phyloP scores from a whole-genome alignment of 2,329 filamentous ascomycete genomes.

The Aspergillus tamarii region DNA sequence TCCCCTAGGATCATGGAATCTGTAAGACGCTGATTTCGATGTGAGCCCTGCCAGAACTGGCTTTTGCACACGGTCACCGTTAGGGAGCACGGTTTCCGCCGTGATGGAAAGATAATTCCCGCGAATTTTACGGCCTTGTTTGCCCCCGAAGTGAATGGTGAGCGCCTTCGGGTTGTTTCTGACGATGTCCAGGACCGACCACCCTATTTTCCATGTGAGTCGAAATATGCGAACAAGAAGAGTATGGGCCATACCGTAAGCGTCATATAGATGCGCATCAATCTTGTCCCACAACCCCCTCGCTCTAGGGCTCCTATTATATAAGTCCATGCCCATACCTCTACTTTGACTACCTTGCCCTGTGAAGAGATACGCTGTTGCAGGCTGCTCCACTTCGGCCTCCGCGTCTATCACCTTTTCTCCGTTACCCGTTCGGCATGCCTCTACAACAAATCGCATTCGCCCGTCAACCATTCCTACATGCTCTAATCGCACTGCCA shows the following conservation, averaged over 20 bases:
- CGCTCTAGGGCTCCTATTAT: slow-evolving; percentile 84
- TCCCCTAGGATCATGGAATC: slow-evolving; percentile 90
- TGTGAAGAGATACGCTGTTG: slow-evolving; percentile 93
- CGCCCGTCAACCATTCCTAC: slow-evolving; percentile 93
- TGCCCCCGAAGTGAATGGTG: slow-evolving; percentile 93
- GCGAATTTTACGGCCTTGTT: slow-evolving; percentile 89
- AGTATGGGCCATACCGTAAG: slow-evolving; percentile 66
- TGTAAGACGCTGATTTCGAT: slow-evolving; percentile 86
- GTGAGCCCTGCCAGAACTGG: slow-evolving; percentile 86
- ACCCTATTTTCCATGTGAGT: slow-evolving; percentile 41
- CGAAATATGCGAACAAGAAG: not conserved
- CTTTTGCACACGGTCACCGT: slow-evolving; percentile 80
- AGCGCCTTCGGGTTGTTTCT: slow-evolving; percentile 98
- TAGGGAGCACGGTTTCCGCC: slow-evolving; percentile 13
- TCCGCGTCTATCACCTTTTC: slow-evolving; percentile 91
- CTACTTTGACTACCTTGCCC: slow-evolving; percentile 97
- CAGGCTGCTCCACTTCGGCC: slow-evolving; percentile 93
- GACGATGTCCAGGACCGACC: slow-evolving; percentile 95
- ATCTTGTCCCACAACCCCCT: slow-evolving; percentile 95
- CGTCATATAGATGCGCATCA: slow-evolving; percentile 96
- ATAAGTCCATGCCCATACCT: slow-evolving; percentile 98
- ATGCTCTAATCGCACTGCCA: slow-evolving; percentile 89
- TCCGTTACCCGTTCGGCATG: slow-evolving; percentile 85
- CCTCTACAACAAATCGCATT: slow-evolving; percentile 97
- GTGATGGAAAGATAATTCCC: slow-evolving; percentile 96